phyloP scores from a whole-genome alignment of 2,329 filamentous ascomycete species.

The Colletotrichum godetiae region DNA sequence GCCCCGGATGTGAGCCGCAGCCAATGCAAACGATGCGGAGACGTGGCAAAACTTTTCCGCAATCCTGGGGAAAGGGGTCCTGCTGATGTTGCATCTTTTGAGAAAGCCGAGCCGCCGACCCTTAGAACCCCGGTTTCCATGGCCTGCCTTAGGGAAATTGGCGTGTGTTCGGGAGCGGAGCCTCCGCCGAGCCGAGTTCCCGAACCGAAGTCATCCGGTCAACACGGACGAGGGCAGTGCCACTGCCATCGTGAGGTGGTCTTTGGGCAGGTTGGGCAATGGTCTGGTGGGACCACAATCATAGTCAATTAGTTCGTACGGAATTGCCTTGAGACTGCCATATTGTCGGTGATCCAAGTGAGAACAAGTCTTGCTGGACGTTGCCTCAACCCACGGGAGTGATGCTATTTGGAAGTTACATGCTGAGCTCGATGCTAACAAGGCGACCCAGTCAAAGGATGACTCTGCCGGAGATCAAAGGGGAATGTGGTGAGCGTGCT shows the following conservation, averaged over 20 bases:
- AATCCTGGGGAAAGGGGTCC: conserved; percentile 5
- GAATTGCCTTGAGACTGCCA: too few species aligned
- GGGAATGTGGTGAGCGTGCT: not conserved
- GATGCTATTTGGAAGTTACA: not conserved
- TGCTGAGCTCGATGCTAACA: not conserved
- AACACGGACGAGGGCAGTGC: not conserved
- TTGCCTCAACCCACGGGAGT: not conserved
- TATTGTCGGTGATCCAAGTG: not conserved
- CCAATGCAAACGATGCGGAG: not conserved
- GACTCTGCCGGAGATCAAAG: not conserved
- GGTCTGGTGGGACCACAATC: not conserved
- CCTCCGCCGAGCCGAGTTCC: not conserved
- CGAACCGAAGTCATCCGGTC: not conserved
- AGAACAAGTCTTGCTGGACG: not conserved
- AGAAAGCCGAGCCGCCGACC: conserved; percentile 5
- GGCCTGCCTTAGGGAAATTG: not conserved
- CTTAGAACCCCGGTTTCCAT: not conserved
- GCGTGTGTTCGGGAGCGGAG: not conserved
- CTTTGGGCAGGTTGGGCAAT: not conserved
- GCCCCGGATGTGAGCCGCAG: not conserved
- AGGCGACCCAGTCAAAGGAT: not conserved
- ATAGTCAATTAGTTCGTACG: not conserved
- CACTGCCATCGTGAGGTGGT: not conserved
- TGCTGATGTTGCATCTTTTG: not conserved
- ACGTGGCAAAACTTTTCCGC: conserved; percentile 14